Conservation (phyloP, 192 early-diverging fungal species). For the Backusella sp. region DNA sequence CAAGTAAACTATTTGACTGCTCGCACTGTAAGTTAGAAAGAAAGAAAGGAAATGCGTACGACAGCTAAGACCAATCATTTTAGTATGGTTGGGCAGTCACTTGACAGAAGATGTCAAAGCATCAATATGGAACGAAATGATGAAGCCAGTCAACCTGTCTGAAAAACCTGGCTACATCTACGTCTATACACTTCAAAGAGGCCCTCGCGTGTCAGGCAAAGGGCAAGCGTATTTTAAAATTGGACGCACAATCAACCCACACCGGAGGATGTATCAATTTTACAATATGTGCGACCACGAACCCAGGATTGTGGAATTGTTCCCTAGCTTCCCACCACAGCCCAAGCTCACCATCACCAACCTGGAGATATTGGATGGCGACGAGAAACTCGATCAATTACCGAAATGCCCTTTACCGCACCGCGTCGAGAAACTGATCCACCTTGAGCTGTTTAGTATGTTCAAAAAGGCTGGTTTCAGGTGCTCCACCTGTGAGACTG, state of each 20-base stretch:
- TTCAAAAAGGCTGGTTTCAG: not conserved
- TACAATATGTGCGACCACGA: not conserved
- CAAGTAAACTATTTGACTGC: not conserved
- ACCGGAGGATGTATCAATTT: conserved; percentile 9
- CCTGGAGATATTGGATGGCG: not conserved
- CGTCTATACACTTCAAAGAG: not conserved
- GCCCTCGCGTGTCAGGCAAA: not conserved
- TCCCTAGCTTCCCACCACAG: not conserved
- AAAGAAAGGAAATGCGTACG: too few relatives aligned
- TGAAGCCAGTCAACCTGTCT: not conserved
- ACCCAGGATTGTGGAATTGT: conserved; percentile 6
- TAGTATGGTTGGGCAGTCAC: conserved; percentile 2
- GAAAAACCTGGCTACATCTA: conserved; percentile 8
- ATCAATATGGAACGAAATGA: not conserved
- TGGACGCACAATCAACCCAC: not conserved
- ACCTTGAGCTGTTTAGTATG: conserved; percentile 9
- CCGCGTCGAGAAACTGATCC: not conserved
- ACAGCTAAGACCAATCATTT: too few relatives aligned
- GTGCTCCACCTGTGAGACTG: not conserved
- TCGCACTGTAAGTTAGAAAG: conserved; percentile 4
- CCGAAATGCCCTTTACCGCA: not conserved
- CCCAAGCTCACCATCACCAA: not conserved
- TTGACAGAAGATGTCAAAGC: not conserved
- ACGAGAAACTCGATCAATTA: not conserved
- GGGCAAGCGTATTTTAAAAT: not conserved